These are phyloP conservation scores for Amanita muscaria DNA, from an alignment of 768 basidiomycete genomes.

Conservation along the genomic window DNA sequence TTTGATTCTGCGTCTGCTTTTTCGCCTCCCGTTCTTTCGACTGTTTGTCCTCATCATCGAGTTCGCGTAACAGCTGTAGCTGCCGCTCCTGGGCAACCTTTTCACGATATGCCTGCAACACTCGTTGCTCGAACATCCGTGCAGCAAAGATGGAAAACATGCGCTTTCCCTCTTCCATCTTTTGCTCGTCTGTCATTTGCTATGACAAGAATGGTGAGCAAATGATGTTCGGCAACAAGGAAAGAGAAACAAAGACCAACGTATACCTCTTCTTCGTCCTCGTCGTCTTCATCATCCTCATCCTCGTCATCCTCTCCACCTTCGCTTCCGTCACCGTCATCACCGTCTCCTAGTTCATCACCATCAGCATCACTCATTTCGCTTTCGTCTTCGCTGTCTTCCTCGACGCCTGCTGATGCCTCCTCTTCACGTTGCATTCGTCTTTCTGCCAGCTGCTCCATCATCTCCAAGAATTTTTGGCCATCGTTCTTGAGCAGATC, in stretches of 20 bases:
- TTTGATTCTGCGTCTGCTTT: constrained; percentile 94
- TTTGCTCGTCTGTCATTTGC: constrained; percentile 91
- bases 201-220: constrained; percentile 20
- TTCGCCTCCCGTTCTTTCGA: constrained; percentile 85
- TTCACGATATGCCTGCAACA: constrained; percentile 93
- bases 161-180: constrained; percentile 97
- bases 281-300: constrained; percentile 50
- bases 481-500: constrained; percentile 98
- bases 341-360: constrained; percentile 52
- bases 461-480: constrained; percentile 99
- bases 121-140: constrained; percentile 98
- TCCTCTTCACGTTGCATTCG: constrained; percentile 86
- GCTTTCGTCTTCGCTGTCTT: constrained; percentile 39
- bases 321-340: constrained; percentile 50
- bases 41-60: constrained; percentile 90
- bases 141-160: constrained; percentile 99
- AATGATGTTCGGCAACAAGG: constrained; percentile 8
- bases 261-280: constrained; percentile 51
- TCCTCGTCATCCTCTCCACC: constrained; percentile 62
- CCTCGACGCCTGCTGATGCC: constrained; percentile 35
- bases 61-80: constrained; percentile 83
- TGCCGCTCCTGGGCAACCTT: constrained; percentile 95
- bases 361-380: constrained; percentile 50
- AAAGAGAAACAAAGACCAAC: constrained; percentile 12
- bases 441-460: constrained; percentile 96